Base-by-base conservation (phyloP, 495 filamentous ascomycete genomes). In the Aspergillus sclerotioniger region DNA sequence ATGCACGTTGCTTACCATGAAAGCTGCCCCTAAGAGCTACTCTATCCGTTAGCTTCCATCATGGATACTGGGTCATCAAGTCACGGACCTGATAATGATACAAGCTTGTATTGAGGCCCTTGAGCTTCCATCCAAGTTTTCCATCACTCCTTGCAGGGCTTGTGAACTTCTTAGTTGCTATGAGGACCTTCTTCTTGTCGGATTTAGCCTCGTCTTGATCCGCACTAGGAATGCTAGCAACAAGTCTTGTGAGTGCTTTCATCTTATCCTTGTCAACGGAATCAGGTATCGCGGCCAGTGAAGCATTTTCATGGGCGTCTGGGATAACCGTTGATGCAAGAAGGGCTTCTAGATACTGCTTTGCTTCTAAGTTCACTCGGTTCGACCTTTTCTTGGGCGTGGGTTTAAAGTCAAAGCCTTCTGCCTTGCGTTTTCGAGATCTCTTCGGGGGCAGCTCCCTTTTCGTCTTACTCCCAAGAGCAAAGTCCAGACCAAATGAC, bases 1-100 rank as follows among this genome's bases (percentile, higher is more conserved):
- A 7, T 10, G 3, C 0, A 10, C 12, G 17, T 6, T 13, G 33
- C 62, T 62, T 49, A 74, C 69, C 85, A 87, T 87, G 67, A 81
- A 87, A 0, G 75, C 76, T 5, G 74, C 75, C 16, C 80, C 83
- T 1, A 82, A 56, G 16, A 88, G 55, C 70, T 71, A 16, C 49
- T 58, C 0, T 8, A 0, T 13, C 16, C 10, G 54, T 71, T 55
- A 70, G 54, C 41, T 31, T 6, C 29, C 50, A 16, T 3, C 25
- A 28, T 46, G 3, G 3, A n/a, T 28, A 56, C 8, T 1, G 6
- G 7, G n/a, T 2, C 1, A 8, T 28, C 10, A 16, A 8, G 19
- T 31, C 3, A 32, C 64, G 19, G 32, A 71, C 71, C 60, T 88
- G 85, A 56, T 85, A 77, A 54, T 73, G 66, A 32, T 76, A 79